Evolutionary conservation across 2,329 filamentous ascomycete genomes (phyloP).

Genomic region (Xylaria sp.): DNA sequence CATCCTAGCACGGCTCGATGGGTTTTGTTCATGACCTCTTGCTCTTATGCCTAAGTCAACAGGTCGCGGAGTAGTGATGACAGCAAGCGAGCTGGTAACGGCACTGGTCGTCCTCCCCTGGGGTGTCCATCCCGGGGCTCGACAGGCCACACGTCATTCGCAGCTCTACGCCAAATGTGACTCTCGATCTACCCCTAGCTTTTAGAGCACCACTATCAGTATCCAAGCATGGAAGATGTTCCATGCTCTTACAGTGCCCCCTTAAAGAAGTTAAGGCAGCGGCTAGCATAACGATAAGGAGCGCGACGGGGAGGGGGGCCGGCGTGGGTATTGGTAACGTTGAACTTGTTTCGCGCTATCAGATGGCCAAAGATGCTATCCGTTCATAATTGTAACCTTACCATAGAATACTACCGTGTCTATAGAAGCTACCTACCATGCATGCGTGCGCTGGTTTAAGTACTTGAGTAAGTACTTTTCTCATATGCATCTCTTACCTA

Average conservation of each 20-base stretch:
- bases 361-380: too few species aligned
- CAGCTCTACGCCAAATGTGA: neutral
- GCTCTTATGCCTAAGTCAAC: neutral
- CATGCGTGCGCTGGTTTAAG: too few species aligned
- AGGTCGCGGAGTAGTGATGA: neutral
- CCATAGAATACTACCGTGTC: too few species aligned
- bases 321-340: too few species aligned
- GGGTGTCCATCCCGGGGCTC: neutral
- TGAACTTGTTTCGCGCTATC: too few species aligned
- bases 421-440: too few species aligned
- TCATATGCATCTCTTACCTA: neutral
- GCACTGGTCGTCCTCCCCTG: neutral
- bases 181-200: neutral
- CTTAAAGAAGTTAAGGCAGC: too few species aligned
- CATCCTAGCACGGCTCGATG: neutral
- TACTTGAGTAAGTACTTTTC: too few species aligned
- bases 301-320: too few species aligned
- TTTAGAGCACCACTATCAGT: neutral
- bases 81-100: neutral
- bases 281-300: too few species aligned
- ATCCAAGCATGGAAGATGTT: neutral
- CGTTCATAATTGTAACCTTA: too few species aligned
- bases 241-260: neutral
- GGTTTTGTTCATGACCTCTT: neutral
- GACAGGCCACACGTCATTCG: neutral